Conservation (phyloP, 1,139 yeast species). For the Pichia sp. region DNA sequence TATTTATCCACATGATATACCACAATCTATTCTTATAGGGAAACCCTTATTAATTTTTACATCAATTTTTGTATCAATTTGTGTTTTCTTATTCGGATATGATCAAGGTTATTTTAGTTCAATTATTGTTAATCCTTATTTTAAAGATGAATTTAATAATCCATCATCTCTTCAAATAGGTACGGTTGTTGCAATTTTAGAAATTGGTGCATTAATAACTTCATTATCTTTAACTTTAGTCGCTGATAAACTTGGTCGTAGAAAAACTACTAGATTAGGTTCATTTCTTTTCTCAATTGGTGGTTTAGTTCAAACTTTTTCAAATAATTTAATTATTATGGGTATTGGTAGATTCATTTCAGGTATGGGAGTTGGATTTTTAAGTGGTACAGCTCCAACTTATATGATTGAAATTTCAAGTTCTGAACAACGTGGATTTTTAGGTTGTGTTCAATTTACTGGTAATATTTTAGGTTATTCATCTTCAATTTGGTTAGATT, state of each 20-base stretch:
- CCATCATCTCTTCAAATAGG: constrained; percentile 69
- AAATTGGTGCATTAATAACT: constrained; percentile 77
- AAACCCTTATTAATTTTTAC: constrained; percentile 49
- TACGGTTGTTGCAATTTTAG: constrained; percentile 77
- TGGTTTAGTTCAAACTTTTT: constrained; percentile 63
- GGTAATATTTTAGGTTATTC: constrained; percentile 88
- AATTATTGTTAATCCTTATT: constrained; percentile 60
- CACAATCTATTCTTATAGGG: constrained; percentile 41
- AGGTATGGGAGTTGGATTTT: constrained; percentile 83
- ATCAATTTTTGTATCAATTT: constrained; percentile 51
- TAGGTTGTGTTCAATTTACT: constrained; percentile 88
- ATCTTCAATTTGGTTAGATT: constrained; percentile 87
- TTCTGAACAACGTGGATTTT: constrained; percentile 79
- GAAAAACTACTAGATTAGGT: constrained; percentile 76
- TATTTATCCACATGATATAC: constrained; percentile 23
- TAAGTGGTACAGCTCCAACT: constrained; percentile 93
- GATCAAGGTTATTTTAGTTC: constrained; percentile 61
- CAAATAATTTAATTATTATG: constrained; percentile 44
- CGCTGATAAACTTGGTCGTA: constrained; percentile 67
- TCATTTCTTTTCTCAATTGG: constrained; percentile 77
- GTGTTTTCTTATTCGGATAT: constrained; percentile 56
- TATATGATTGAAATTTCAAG: constrained; percentile 90
- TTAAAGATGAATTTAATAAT: constrained; percentile 63
- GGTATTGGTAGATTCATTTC: constrained; percentile 72
- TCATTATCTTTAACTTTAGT: constrained; percentile 75